Percentiles rank a stretch among this genome's conserved stretches.
Evolutionary conservation across 2,329 filamentous ascomycete genomes (phyloP).

Genomic region (Xylariaceae sp.): DNA sequence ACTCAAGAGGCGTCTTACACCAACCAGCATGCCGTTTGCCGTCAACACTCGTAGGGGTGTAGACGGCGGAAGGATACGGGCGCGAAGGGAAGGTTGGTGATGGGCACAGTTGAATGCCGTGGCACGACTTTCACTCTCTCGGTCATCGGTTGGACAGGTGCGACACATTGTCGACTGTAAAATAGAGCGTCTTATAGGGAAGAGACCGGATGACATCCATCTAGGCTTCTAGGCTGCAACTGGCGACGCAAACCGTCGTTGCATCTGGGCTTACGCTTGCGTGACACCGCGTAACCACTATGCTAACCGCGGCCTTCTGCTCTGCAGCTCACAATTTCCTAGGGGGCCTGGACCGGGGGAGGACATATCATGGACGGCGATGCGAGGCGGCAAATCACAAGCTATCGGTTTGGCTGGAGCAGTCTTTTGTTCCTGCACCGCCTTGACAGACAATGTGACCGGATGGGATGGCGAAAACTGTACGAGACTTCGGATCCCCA

Average conservation of each 20-base stretch:
- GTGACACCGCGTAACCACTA: conserved; percentile 10
- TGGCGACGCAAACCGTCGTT: conserved; percentile 20
- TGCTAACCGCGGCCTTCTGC: conserved; percentile 1
- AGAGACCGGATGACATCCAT: conserved; percentile 1
- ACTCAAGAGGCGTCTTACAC: conserved; percentile 4
- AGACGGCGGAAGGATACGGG: conserved; percentile 2
- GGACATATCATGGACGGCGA: conserved; percentile 3
- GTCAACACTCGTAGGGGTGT: conserved; percentile 12
- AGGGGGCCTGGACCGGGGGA: conserved; percentile 3
- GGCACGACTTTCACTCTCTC: conserved; percentile 6
- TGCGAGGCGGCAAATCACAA: neutral
- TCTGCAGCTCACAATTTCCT: conserved; percentile 9
- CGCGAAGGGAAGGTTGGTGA: neutral
- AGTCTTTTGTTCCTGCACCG: neutral
- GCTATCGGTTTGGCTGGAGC: neutral
- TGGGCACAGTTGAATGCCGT: conserved; percentile 2
- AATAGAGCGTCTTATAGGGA: conserved; percentile 3
- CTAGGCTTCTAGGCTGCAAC: conserved; percentile 1
- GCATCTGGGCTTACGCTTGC: conserved; percentile 12
- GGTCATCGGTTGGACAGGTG: conserved; percentile 16
- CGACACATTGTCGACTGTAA: conserved; percentile 1
- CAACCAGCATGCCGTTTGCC: neutral
- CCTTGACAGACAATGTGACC: neutral
- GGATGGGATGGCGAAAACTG: neutral
- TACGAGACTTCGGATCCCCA: conserved; percentile 2